Percentiles rank a stretch among this genome's conserved stretches.
phyloP scores from a whole-genome alignment of 1,139 yeast species.

The Candida freyschussii region DNA sequence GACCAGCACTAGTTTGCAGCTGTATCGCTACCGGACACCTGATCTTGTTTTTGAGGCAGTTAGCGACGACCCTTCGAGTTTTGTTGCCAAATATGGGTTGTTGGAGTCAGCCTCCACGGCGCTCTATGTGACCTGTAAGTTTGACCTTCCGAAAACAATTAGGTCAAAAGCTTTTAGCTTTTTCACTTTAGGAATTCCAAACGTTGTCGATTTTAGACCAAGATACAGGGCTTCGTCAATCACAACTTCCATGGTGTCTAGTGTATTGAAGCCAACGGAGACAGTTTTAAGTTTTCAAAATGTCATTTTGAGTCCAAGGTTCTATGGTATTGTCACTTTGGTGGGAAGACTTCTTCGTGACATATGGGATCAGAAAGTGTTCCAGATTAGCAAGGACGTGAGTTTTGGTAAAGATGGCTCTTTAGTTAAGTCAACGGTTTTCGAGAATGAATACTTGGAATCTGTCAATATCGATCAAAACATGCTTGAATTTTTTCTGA shows the following conservation, averaged over 20 bases:
- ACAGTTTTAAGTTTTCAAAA: conserved; percentile 43
- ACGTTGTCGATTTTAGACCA: conserved; percentile 33
- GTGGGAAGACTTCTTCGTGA: conserved; percentile 74
- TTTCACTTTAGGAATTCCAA: conserved; percentile 35
- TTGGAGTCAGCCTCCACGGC: conserved; percentile 86
- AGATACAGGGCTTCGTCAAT: conserved; percentile 20
- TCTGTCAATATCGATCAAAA: conserved; percentile 38
- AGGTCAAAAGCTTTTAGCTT: conserved; percentile 35
- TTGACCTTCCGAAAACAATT: conserved; percentile 51
- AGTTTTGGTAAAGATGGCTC: conserved; percentile 38
- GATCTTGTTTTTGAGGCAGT: conserved; percentile 69
- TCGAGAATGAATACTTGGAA: conserved; percentile 26
- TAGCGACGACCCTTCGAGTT: conserved; percentile 53
- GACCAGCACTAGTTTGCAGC: conserved; percentile 72
- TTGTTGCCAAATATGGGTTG: conserved; percentile 52
- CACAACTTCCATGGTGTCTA: conserved; percentile 8
- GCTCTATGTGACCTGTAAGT: conserved; percentile 74
- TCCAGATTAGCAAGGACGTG: conserved; percentile 41
- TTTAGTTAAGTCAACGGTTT: conserved; percentile 25
- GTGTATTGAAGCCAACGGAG: conserved; percentile 7
- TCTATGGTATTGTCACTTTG: conserved; percentile 83
- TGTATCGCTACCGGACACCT: conserved; percentile 75
- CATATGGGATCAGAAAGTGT: conserved; percentile 72
- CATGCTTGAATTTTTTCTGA: conserved; percentile 61
- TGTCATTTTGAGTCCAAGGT: conserved; percentile 84